Evolutionary conservation across 2,329 filamentous ascomycete species (phyloP), one percentile per base, ranked within the genome.

Genomic region (Nemania serpens): DNA sequence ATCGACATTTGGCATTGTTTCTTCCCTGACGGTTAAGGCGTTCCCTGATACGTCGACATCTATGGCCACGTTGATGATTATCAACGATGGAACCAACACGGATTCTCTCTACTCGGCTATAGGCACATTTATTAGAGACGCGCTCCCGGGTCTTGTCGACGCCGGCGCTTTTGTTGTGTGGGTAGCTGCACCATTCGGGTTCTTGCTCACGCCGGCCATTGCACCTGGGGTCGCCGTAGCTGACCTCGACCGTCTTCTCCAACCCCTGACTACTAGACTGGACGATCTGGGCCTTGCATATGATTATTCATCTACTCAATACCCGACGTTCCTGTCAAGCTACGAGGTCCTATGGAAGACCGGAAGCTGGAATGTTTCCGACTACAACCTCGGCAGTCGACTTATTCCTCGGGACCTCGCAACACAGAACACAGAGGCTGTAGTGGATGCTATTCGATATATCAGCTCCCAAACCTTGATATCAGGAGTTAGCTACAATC

Each of bases 1-100:
- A 9, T 83, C 84, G 13, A 87, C 79, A 25, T 89, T 82, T 64
- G 86, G 77, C 2, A 76, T 88, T 1, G 83, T 88, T 1, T 71
- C 79, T 12, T 83, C 81, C 2, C 76, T 87, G 70, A 87, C 82
- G 0, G 75, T 81, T 42, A 82, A 81, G 62, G 50, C 39, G 10
- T 53, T 45, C 17, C 78, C 50, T 7, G 55, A 59, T 20, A 52
- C 51, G 3, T 12, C 6, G 13, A 25, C 51, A 18, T 61, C 63
- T 0, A 42, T 52, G 1, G 63, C 61, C n/a, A 49, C 47, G 9
- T 25, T 65, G 53, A 51, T 34, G 5, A 47, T 63, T 1, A n/a
- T 48, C 25, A 61, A 61, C 49, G 51, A 58, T 12, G 63, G 60
- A 1, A 39, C 41, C 3, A 65, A 63, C 18, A 49, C 36, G 2